A percentile compares a stretch with the other conserved stretches of the same genome.
Conservation (phyloP, 1,284 basidiomycete genomes). For the Ustilago loliicola region DNA sequence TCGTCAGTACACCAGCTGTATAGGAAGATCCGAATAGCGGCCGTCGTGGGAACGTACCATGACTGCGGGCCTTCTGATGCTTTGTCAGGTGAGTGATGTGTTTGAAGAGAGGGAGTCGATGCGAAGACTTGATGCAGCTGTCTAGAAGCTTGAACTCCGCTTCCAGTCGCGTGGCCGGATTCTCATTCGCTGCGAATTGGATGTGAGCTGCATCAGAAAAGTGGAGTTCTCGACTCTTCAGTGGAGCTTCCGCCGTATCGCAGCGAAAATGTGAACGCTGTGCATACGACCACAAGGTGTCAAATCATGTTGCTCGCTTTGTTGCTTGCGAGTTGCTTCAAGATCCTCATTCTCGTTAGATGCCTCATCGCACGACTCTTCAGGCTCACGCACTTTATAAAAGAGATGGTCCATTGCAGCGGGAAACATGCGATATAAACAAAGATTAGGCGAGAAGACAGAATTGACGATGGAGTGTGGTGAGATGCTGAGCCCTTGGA, state of each 20-base stretch:
- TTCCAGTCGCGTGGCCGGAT: background rate
- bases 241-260: background rate
- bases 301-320: too few species aligned
- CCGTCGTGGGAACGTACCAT: background rate
- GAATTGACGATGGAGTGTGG: background rate
- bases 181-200: background rate
- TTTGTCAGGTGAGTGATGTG: background rate
- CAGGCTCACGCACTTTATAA: background rate
- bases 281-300: background rate
- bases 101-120: background rate
- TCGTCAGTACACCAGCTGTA: background rate
- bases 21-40: background rate
- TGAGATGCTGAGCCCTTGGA: background rate
- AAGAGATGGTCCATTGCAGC: slow-evolving; percentile 4
- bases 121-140: background rate
- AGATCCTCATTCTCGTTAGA: background rate
- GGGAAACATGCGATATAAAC: background rate
- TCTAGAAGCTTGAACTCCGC: slow-evolving; percentile 5
- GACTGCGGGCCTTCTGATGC: background rate
- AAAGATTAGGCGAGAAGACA: background rate
- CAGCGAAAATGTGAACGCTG: background rate
- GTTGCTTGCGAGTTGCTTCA: too few species aligned
- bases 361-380: background rate
- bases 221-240: background rate
- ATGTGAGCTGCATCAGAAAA: too few species aligned